Evolutionary conservation across 2,329 filamentous ascomycete genomes (phyloP).

Genomic region (Teratosphaeriaceae sp.): DNA sequence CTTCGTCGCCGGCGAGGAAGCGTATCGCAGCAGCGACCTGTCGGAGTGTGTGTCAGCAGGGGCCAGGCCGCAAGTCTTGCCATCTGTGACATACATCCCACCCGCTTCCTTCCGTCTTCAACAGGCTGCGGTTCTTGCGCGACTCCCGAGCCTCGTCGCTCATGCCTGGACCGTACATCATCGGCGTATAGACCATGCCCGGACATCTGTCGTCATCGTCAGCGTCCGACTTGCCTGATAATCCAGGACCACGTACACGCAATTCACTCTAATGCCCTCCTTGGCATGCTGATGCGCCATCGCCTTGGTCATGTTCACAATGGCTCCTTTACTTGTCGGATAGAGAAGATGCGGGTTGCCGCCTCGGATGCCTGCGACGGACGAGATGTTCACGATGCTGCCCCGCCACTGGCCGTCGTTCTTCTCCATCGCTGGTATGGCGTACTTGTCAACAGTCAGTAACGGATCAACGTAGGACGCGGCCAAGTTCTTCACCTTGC

Average conservation of each 20-base stretch:
- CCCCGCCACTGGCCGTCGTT: conserved; percentile 46
- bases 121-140: conserved; percentile 42
- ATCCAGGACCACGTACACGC: conserved; percentile 44
- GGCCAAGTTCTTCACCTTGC: not conserved
- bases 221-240: too few relatives aligned
- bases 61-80: not conserved
- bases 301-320: conserved; percentile 51
- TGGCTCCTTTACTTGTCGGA: conserved; percentile 48
- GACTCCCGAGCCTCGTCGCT: conserved; percentile 43
- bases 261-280: conserved; percentile 49
- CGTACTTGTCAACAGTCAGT: too few relatives aligned
- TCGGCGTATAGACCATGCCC: conserved; percentile 51
- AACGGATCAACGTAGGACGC: too few relatives aligned
- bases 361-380: conserved; percentile 51
- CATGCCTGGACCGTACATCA: conserved; percentile 49
- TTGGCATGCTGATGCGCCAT: conserved; percentile 50
- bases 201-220: too few relatives aligned
- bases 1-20: conserved; percentile 47
- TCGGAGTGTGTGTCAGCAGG: not conserved
- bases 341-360: conserved; percentile 50
- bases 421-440: conserved; percentile 53
- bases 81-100: conserved; percentile 35
- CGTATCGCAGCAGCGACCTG: conserved; percentile 40
- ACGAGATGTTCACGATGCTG: conserved; percentile 56
- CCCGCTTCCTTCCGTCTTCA: conserved; percentile 51